phyloP scores from a whole-genome alignment of 1,284 basidiomycete genomes.

The Schizophyllum amplum region DNA sequence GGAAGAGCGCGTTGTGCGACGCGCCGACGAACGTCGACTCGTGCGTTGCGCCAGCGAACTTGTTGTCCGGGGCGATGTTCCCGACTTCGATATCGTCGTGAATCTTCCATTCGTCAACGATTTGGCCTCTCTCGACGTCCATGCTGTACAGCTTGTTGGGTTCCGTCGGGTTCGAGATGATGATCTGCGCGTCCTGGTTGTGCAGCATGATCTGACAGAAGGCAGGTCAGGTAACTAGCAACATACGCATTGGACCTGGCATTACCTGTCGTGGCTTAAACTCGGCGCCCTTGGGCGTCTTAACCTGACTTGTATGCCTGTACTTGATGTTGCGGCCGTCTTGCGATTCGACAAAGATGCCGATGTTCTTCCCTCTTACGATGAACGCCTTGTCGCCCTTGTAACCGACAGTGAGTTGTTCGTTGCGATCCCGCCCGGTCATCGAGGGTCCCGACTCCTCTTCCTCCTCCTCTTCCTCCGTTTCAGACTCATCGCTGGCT shows the following conservation, averaged over 20 bases:
- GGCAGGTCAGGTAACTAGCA: conserved; percentile 4
- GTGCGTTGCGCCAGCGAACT: conserved; percentile 90
- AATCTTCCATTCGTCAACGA: conserved; percentile 98
- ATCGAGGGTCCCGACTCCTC: conserved; percentile 42
- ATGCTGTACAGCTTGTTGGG: conserved; percentile 86
- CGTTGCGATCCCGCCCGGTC: conserved; percentile 65
- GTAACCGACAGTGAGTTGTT: conserved; percentile 91
- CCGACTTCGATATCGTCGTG: conserved; percentile 82
- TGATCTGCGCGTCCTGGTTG: conserved; percentile 94
- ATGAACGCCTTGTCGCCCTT: conserved; percentile 96
- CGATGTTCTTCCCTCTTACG: conserved; percentile 91
- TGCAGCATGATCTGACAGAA: conserved; percentile 89
- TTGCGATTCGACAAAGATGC: conserved; percentile 86
- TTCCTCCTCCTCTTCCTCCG: conserved; percentile 51
- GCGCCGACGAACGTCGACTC: conserved; percentile 92
- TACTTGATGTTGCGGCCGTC: conserved; percentile 76
- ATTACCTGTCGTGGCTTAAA: conserved; percentile 84
- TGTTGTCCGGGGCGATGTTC: conserved; percentile 89
- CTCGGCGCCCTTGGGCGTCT: conserved; percentile 73
- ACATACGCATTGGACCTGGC: not conserved
- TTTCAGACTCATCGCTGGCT: conserved; percentile 3
- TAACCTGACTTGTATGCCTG: conserved; percentile 83
- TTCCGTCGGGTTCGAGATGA: conserved; percentile 82
- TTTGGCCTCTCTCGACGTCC: conserved; percentile 94
- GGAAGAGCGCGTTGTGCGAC: conserved; percentile 93